Evolutionary conservation across 2,329 filamentous ascomycete genomes (phyloP).

Genomic region (Amylocarpus encephaloides): DNA sequence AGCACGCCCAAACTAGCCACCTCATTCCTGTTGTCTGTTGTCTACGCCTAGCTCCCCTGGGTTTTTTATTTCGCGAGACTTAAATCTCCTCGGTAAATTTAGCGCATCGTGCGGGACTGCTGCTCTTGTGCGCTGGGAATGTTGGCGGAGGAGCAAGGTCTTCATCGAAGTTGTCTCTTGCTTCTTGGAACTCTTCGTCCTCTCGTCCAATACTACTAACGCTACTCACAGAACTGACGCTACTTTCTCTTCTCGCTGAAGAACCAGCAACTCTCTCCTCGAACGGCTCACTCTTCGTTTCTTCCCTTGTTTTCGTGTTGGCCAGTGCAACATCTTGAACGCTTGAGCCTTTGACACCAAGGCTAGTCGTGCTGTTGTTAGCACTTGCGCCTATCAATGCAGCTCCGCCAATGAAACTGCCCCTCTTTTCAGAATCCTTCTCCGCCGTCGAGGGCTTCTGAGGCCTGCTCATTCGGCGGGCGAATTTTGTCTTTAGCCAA

Average conservation of each 20-base stretch:
- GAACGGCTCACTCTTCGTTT: not conserved
- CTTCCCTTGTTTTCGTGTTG: conserved; percentile 11
- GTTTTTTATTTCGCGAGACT: too few relatives aligned
- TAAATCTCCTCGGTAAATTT: conserved; percentile 53
- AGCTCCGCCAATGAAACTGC: conserved; percentile 46
- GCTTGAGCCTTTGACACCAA: conserved; percentile 10
- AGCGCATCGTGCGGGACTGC: conserved; percentile 50
- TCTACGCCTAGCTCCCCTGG: not conserved
- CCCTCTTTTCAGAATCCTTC: conserved; percentile 17
- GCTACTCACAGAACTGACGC: conserved; percentile 11
- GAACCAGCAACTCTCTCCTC: conserved; percentile 4
- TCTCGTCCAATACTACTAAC: conserved; percentile 15
- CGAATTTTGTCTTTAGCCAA: conserved; percentile 51
- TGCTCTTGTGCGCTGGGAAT: conserved; percentile 32
- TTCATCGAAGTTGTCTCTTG: conserved; percentile 39
- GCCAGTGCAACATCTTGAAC: conserved; percentile 18
- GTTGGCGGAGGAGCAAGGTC: conserved; percentile 34
- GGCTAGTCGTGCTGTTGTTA: conserved; percentile 40
- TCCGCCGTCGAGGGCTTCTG: conserved; percentile 15
- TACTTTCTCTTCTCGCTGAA: conserved; percentile 5
- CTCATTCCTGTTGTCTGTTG: not conserved
- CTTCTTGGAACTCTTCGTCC: conserved; percentile 47
- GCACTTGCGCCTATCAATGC: conserved; percentile 39
- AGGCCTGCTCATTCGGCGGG: conserved; percentile 28
- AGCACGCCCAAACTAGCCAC: not conserved